phyloP scores from a whole-genome alignment of 768 basidiomycete species.

The Cystoderma amianthinum region DNA sequence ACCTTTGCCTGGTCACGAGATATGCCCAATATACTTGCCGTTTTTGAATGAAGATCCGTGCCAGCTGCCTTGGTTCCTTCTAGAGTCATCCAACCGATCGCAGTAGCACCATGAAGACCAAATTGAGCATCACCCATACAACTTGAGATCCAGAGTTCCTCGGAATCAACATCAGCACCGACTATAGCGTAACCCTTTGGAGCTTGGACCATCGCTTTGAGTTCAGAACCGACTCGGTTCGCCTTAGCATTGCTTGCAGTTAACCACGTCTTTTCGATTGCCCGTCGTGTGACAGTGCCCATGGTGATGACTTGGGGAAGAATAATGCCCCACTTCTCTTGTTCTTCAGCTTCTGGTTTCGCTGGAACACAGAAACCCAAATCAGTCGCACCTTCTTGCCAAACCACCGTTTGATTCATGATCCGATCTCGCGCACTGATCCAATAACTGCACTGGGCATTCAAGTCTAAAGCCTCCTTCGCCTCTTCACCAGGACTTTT shows the following conservation, averaged over 20 bases:
- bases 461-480: constrained; percentile 82
- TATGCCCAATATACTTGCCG: constrained; percentile 87
- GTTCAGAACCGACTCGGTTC: constrained; percentile 95
- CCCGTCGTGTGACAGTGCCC: constrained; percentile 97
- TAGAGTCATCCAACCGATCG: constrained; percentile 98
- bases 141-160: constrained; percentile 98
- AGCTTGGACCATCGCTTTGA: constrained; percentile 96
- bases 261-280: constrained; percentile 97
- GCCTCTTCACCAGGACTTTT: constrained; percentile 79
- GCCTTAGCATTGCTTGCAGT: constrained; percentile 98
- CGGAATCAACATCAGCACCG: constrained; percentile 97
- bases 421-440: constrained; percentile 91
- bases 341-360: constrained; percentile 10
- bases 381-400: constrained; percentile 48
- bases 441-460: constrained; percentile 96
- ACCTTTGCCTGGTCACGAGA: constrained; percentile 94
- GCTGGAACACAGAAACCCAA: constrained; percentile 39
- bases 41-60: constrained; percentile 96
- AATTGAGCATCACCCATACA: constrained; percentile 99
- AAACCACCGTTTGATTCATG: constrained; percentile 88
- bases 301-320: constrained; percentile 95
- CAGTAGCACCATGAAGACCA: constrained; percentile 92
- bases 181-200: constrained; percentile 92
- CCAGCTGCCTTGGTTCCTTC: constrained; percentile 94
- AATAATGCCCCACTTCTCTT: constrained; percentile 80